These are phyloP conservation scores for Mediolabrus comicus DNA, from an alignment of 108 stramenopile species.

Conservation along the genomic window DNA sequence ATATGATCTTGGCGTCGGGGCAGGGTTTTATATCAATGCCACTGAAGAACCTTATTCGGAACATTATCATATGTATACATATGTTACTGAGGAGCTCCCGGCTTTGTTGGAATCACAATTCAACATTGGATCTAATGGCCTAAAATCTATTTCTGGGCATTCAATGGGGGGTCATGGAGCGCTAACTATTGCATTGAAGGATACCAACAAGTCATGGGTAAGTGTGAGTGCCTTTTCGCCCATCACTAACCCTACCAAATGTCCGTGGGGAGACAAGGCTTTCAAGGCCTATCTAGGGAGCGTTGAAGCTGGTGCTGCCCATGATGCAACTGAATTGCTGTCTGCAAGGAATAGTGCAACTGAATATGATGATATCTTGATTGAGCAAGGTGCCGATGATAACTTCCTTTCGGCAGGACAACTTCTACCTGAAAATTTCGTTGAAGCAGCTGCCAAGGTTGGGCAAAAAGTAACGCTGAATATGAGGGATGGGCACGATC, in stretches of 20 bases:
- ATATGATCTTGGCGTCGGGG: constrained; percentile 96
- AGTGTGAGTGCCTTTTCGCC: constrained; percentile 93
- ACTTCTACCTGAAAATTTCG: constrained; percentile 56
- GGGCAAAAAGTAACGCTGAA: constrained; percentile 75
- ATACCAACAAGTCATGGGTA: constrained; percentile 41
- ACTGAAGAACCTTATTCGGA: constrained; percentile 73
- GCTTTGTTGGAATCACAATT: constrained; percentile 62
- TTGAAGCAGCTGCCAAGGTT: constrained; percentile 55
- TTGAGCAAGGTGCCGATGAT: constrained; percentile 82
- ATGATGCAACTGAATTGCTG: constrained; percentile 90
- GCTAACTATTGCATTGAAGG: constrained; percentile 73
- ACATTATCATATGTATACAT: constrained; percentile 96
- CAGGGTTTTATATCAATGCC: constrained; percentile 98
- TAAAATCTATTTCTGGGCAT: constrained; percentile 86
- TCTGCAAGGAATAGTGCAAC: constrained; percentile 17
- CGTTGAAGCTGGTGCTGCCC: constrained; percentile 73
- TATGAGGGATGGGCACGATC: constrained; percentile 90
- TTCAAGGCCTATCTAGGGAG: constrained; percentile 91
- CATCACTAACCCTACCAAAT: constrained; percentile 91
- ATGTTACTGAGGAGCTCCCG: constrained; percentile 91
- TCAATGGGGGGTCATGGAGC: constrained; percentile 94
- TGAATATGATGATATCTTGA: constrained; percentile 72
- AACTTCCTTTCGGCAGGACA: constrained; percentile 59
- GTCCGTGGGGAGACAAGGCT: constrained; percentile 98
- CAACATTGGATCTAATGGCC: constrained; percentile 41